Base-by-base conservation (phyloP, 1,284 basidiomycete genomes). In the Tilletiaria anomala region DNA sequence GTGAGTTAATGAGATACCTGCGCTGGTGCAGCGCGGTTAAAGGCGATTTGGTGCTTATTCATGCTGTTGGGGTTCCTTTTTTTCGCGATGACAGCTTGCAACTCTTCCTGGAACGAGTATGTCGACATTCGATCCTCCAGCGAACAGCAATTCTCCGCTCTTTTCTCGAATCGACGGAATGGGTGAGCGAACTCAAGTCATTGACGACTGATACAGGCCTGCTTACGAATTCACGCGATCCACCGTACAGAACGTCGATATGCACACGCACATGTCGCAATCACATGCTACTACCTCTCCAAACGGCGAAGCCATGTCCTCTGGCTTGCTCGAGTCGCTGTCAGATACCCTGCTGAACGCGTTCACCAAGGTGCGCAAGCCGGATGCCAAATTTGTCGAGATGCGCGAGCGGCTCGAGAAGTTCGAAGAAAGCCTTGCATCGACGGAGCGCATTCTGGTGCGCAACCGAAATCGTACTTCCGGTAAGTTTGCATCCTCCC, bases 151-250 rank as follows among this genome's bases (percentile, higher is more conserved):
- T 96, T 15, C 74, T 93, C 16, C 78, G 83, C 17, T 83, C 83
- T 36, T 97, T 99, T 70, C 79, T 97, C 43, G 85, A 88, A 65
- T 93, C 87, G 10, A 82, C 82, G 31, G 89, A 99, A 85, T 99
- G 91, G 91, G 88, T 89, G 64, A 47, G 77, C 64, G 4, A 36
- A 19, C 6, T 8, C 21, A n/a, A n/a, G n/a, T 21, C 35, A 19
- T 8, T 5, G 17, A 89, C 85, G 81, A 84, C 59, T 86, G 93
- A n/a, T 78, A 81, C 56, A 93, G 89, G 82, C 86, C 93, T 67
- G 82, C 85, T 61, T 84, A 91, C 58, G 73, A 22, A 10, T 2
- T 22, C 5, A 31, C 15, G 17, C n/a, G 29, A 11, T 37, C 20
- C 21, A 16, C 36, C 20, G 19, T 14, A 3, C 38, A 54, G 53